Evolutionary conservation across 805 yeast species (phyloP).

Genomic region (Candida lessepsii): DNA sequence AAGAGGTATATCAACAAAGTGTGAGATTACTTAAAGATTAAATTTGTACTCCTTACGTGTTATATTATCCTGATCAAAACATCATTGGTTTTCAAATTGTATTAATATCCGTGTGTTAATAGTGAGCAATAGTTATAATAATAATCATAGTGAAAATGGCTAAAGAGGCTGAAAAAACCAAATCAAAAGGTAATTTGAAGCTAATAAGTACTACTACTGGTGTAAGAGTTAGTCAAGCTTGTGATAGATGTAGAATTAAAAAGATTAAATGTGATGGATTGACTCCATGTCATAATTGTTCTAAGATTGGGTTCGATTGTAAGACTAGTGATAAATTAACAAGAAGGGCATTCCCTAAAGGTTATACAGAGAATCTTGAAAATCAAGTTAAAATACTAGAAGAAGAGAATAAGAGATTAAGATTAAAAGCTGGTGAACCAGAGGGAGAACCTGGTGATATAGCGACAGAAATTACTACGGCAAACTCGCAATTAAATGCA

Average conservation of each 20-base stretch:
- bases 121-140: no score
- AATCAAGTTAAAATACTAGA: constrained; percentile 59
- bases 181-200: constrained; percentile 28
- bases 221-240: constrained; percentile 70
- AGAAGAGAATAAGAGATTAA: constrained; percentile 46
- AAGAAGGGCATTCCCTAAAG: constrained; percentile 76
- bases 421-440: constrained; percentile 25
- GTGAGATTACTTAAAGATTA: no score
- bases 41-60: no score
- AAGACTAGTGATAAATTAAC: constrained; percentile 71
- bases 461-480: neutral
- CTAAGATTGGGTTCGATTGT: constrained; percentile 63
- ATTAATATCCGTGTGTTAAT: no score
- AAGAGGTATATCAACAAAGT: neutral
- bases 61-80: no score
- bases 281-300: constrained; percentile 69
- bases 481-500: neutral
- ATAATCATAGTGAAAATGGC: no score
- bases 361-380: constrained; percentile 76
- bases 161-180: constrained; percentile 7
- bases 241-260: constrained; percentile 76
- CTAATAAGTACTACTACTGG: constrained; percentile 39
- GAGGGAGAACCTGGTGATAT: neutral
- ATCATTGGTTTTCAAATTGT: no score
- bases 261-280: constrained; percentile 76